Evolutionary conservation across 805 yeast genomes (phyloP), one percentile per base, ranked within the genome.

Genomic region (Schwanniomyces sp.): DNA sequence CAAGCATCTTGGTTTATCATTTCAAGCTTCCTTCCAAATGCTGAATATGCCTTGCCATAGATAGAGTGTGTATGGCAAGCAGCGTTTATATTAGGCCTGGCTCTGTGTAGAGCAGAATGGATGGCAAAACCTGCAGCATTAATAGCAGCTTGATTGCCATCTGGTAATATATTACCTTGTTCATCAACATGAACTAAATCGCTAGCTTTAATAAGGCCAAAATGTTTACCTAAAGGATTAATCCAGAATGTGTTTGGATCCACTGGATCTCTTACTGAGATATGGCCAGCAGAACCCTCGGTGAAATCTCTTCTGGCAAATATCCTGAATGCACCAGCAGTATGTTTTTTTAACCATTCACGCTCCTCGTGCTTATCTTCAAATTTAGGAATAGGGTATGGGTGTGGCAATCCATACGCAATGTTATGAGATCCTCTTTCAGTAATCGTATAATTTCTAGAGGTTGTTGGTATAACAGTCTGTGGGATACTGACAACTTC

Each of bases 281-380:
- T 88, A 62, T 89, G 96, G 18, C 96, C 96, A 0, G 96, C 90
- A 17, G 82, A 65, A 12, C 96, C 96, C 63, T 87, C 90, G 14
- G 83, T 74, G 65, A 70, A 88, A 14, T 88, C 89, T 54, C 79
- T 81, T 59, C 95, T 76, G n/a, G 88, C 91, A 63, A 89, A 87
- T 1, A 86, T 79, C 51, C 96, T 76, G 72, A 88, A 88, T 1
- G 92, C 91, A 29, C 85, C 94, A 1, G 96, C 96, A 85, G 86
- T 81, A 57, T 88, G 95, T 60, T 86, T 80, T 42, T 76, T 61
- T 47, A 80, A 65, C 80, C 82, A 81, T 57, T 75, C 69, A 49
- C 88, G 68, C 53, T 84, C 75, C 29, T 69, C 72, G 29, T 64
- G 56, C 40, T 75, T 74, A 55, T 79, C 79, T 6, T 68, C 69